Percentiles rank a stretch among this genome's conserved stretches.
Evolutionary conservation across 495 filamentous ascomycete genomes (phyloP).

Genomic region (Penicillium taxi): DNA sequence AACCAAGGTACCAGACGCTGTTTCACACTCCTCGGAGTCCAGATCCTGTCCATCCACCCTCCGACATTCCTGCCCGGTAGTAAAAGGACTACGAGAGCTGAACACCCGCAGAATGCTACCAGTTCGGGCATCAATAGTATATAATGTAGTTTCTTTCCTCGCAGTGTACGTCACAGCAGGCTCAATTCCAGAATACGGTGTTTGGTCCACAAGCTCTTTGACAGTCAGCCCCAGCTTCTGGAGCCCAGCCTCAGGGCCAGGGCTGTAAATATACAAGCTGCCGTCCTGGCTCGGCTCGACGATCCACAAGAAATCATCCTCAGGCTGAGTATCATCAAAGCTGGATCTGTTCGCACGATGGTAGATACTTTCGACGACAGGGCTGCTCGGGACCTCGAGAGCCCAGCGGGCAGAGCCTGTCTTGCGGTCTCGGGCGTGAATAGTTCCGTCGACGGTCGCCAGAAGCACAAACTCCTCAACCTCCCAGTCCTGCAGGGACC

Average conservation of each 20-base stretch:
- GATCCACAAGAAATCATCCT: slow-evolving; percentile 90
- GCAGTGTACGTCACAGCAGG: slow-evolving; percentile 71
- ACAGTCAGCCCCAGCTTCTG: slow-evolving; percentile 65
- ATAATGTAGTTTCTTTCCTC: slow-evolving; percentile 71
- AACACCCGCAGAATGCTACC: slow-evolving; percentile 64
- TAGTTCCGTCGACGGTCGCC: slow-evolving; percentile 96
- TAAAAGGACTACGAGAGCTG: slow-evolving; percentile 47
- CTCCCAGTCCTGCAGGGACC: slow-evolving; percentile 96
- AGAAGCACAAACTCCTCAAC: slow-evolving; percentile 99
- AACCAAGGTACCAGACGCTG: slow-evolving; percentile 61
- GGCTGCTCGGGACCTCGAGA: slow-evolving; percentile 64
- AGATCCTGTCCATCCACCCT: slow-evolving; percentile 52
- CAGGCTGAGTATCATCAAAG: slow-evolving; percentile 48
- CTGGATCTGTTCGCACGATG: slow-evolving; percentile 61
- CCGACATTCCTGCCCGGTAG: slow-evolving; percentile 42
- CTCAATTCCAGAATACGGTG: slow-evolving; percentile 57
- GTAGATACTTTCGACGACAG: slow-evolving; percentile 85
- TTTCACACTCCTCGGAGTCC: slow-evolving; percentile 65
- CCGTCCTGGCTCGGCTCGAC: slow-evolving; percentile 89
- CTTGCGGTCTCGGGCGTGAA: slow-evolving; percentile 86
- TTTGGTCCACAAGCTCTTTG: slow-evolving; percentile 66
- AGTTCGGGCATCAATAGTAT: slow-evolving; percentile 76
- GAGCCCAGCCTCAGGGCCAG: slow-evolving; percentile 49
- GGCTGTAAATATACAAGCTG: slow-evolving; percentile 78
- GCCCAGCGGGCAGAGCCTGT: slow-evolving; percentile 78